These are phyloP conservation scores for Suhomyces tanzawaensis DNA, from an alignment of 805 yeast species.

Conservation along the genomic window DNA sequence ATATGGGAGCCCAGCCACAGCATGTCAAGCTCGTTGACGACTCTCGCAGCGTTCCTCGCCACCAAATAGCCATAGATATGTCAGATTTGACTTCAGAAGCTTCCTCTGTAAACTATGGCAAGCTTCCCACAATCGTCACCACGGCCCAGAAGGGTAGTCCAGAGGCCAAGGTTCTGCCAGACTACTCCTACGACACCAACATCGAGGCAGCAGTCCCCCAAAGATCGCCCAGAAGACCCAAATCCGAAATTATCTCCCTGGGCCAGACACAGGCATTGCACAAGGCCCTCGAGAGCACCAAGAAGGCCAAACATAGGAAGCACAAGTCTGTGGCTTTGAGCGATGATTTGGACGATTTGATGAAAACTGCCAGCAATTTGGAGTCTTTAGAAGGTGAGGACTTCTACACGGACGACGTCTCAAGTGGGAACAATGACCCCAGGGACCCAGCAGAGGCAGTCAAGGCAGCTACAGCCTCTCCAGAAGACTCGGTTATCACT, in stretches of 20 bases:
- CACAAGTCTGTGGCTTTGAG: slow-evolving; percentile 25
- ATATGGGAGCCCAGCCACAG: slow-evolving; percentile 11
- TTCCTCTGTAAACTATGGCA: slow-evolving; percentile 17
- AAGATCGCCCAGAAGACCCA: slow-evolving; percentile 38
- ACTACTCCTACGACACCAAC: slow-evolving; percentile 29
- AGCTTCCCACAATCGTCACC: slow-evolving; percentile 19
- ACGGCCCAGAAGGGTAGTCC: slow-evolving; percentile 4
- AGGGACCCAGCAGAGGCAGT: neutral
- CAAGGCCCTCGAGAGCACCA: neutral
- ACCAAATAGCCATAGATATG: slow-evolving; percentile 1
- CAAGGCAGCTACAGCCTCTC: neutral
- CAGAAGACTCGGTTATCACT: neutral
- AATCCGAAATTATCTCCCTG: slow-evolving; percentile 19
- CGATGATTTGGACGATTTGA: slow-evolving; percentile 39
- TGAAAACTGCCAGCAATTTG: slow-evolving; percentile 29
- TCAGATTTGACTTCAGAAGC: slow-evolving; percentile 11
- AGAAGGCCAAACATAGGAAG: slow-evolving; percentile 5
- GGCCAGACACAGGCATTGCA: neutral
- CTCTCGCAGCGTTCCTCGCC: neutral
- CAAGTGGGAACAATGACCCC: neutral
- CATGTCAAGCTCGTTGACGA: slow-evolving; percentile 6
- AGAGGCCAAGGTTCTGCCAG: slow-evolving; percentile 21
- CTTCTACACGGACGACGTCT: too few species aligned
- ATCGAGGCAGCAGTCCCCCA: slow-evolving; percentile 39
- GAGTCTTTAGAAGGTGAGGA: neutral